phyloP scores from a whole-genome alignment of 2,329 filamentous ascomycete genomes.

The Claviceps maximensis region DNA sequence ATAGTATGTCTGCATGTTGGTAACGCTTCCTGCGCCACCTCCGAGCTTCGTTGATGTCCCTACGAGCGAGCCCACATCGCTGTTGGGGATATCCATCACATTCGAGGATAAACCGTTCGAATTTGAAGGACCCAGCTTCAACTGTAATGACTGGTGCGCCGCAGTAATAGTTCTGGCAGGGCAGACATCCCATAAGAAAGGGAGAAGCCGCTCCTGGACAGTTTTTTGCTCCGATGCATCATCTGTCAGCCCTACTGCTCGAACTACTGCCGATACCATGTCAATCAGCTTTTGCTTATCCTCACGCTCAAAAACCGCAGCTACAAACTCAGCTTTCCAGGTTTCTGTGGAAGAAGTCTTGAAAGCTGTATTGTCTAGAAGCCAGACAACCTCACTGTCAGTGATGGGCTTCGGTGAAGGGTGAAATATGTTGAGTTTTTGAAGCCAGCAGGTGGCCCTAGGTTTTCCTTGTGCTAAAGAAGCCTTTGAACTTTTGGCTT shows the following conservation, averaged over 20 bases:
- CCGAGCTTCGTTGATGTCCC: conserved; percentile 38
- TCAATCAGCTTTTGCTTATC: conserved; percentile 54
- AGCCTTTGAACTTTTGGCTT: conserved; percentile 18
- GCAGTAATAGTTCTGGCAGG: conserved; percentile 57
- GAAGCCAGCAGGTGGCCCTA: conserved; percentile 34
- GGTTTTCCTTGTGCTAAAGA: conserved; percentile 1
- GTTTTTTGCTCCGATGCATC: conserved; percentile 44
- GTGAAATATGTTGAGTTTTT: conserved; percentile 39
- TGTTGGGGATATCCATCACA: conserved; percentile 36
- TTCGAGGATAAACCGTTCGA: conserved; percentile 60
- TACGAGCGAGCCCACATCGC: conserved; percentile 31
- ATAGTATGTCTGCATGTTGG: conserved; percentile 58
- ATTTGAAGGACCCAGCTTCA: conserved; percentile 56
- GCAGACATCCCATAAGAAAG: conserved; percentile 66
- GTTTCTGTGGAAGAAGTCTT: conserved; percentile 30
- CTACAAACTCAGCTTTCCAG: conserved; percentile 76
- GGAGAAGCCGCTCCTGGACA: conserved; percentile 55
- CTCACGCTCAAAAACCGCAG: conserved; percentile 65
- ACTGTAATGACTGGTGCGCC: conserved; percentile 33
- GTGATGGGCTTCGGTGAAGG: conserved; percentile 39
- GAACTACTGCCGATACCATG: conserved; percentile 56
- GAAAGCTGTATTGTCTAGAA: conserved; percentile 82
- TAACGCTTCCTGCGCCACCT: conserved; percentile 36
- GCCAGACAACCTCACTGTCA: conserved; percentile 63
- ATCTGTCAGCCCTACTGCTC: conserved; percentile 52